Percentiles rank a stretch among this genome's conserved stretches.
Conservation (phyloP, 495 filamentous ascomycete species). For the Trichoderma parareesei region DNA sequence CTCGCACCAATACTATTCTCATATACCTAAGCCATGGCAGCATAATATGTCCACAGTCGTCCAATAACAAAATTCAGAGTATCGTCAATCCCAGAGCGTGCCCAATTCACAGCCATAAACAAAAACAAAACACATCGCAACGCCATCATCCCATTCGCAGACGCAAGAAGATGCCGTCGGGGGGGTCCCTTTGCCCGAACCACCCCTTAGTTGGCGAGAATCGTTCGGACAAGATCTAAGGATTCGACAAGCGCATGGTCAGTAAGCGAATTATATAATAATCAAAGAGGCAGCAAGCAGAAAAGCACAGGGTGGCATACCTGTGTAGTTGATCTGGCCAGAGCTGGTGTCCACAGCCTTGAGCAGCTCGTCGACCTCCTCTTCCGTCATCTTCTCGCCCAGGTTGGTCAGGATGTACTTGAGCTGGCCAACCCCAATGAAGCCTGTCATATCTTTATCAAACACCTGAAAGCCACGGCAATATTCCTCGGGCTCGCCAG, state of each 20-base stretch:
- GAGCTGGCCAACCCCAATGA: slow-evolving; percentile 93
- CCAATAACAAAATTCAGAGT: not conserved
- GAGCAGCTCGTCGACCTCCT: slow-evolving; percentile 95
- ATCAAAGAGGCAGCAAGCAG: not conserved
- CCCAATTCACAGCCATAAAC: slow-evolving; percentile 5
- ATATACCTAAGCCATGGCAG: not conserved
- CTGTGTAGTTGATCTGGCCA: slow-evolving; percentile 94
- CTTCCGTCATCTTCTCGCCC: slow-evolving; percentile 97
- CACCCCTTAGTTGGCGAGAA: slow-evolving; percentile 69
- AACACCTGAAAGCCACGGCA: slow-evolving; percentile 98
- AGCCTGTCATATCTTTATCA: slow-evolving; percentile 97
- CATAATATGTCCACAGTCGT: slow-evolving; percentile 16
- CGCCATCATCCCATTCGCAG: slow-evolving; percentile 7
- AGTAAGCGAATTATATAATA: too few species aligned
- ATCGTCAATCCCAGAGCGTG: not conserved
- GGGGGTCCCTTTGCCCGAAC: slow-evolving; percentile 15
- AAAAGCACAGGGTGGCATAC: slow-evolving; percentile 36
- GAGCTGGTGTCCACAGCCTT: slow-evolving; percentile 93
- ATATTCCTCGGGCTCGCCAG: slow-evolving; percentile 95
- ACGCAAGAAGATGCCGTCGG: slow-evolving; percentile 4
- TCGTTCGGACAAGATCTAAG: slow-evolving; percentile 82
- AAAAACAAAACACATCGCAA: not conserved
- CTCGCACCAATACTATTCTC: not conserved
- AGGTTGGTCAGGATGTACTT: slow-evolving; percentile 95
- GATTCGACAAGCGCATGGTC: not conserved